Percentiles rank a stretch among this genome's conserved stretches.
Evolutionary conservation across 805 yeast species (phyloP).

Genomic region (Kodamaea restingae): DNA sequence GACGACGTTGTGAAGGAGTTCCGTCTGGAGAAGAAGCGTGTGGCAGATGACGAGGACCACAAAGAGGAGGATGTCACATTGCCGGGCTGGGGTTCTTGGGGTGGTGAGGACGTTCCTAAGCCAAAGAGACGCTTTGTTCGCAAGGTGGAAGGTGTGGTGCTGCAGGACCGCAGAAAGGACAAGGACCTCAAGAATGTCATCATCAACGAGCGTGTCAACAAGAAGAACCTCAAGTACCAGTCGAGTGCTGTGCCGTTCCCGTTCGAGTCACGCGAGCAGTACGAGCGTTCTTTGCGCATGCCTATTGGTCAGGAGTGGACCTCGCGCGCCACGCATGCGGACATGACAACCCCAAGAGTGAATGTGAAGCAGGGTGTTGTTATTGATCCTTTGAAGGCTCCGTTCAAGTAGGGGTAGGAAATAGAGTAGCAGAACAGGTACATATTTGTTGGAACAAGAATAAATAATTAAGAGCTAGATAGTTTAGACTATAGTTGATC

Average conservation of each 20-base stretch:
- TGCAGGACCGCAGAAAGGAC: slow-evolving; percentile 71
- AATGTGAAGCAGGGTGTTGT: slow-evolving; percentile 83
- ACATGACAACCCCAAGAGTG: slow-evolving; percentile 83
- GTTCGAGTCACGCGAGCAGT: slow-evolving; percentile 87
- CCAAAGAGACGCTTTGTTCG: slow-evolving; percentile 63
- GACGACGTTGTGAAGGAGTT: slow-evolving; percentile 88
- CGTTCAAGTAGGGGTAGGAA: slow-evolving; percentile 48
- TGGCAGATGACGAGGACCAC: slow-evolving; percentile 76
- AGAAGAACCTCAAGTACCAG: slow-evolving; percentile 80
- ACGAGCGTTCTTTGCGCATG: slow-evolving; percentile 88
- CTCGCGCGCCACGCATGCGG: slow-evolving; percentile 79
- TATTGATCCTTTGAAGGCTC: slow-evolving; percentile 86
- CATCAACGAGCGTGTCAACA: slow-evolving; percentile 81
- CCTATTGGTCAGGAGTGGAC: slow-evolving; percentile 99
- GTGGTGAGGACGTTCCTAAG: slow-evolving; percentile 51
- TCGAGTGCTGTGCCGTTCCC: slow-evolving; percentile 94
- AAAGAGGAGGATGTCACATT: slow-evolving; percentile 77
- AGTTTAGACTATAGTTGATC: too few relatives aligned
- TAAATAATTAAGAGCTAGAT: too few relatives aligned
- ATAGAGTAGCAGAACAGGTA: too few relatives aligned
- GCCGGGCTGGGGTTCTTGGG: slow-evolving; percentile 99
- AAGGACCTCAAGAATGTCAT: slow-evolving; percentile 75
- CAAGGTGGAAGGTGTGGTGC: slow-evolving; percentile 72
- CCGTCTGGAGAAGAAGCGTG: slow-evolving; percentile 66
- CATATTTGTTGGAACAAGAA: too few relatives aligned